Percentiles rank a stretch among this genome's conserved stretches.
Evolutionary conservation across 2,329 filamentous ascomycete species (phyloP).

Genomic region (Arthrobotrys sphaeroides): DNA sequence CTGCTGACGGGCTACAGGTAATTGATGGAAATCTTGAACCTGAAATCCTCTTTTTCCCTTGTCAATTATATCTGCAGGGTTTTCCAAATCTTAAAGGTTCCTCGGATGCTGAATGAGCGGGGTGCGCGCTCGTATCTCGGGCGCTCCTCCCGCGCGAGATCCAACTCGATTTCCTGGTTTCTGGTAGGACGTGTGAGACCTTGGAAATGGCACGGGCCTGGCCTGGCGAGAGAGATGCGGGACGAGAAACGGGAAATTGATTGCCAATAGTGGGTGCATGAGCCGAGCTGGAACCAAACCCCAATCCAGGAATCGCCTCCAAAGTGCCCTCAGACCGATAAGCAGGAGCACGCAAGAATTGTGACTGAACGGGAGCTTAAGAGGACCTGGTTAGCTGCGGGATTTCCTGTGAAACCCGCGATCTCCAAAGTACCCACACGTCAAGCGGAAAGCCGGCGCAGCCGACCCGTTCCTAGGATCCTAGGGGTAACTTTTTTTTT

Average conservation of each 20-base stretch:
- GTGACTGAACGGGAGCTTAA: slow-evolving; percentile 44
- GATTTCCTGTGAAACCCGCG: slow-evolving; percentile 47
- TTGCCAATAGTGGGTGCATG: slow-evolving; percentile 16
- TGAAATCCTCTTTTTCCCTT: not conserved
- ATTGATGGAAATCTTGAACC: slow-evolving; percentile 12
- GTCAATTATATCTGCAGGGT: slow-evolving; percentile 24
- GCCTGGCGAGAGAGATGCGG: slow-evolving; percentile 28
- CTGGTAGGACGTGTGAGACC: slow-evolving; percentile 31
- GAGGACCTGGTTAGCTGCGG: slow-evolving; percentile 51
- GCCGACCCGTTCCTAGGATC: slow-evolving; percentile 46
- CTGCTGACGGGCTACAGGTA: not conserved
- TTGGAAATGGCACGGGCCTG: slow-evolving; percentile 36
- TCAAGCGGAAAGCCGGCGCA: slow-evolving; percentile 52
- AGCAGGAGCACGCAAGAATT: slow-evolving; percentile 54
- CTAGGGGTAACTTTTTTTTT: slow-evolving; percentile 5
- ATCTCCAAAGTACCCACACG: slow-evolving; percentile 43
- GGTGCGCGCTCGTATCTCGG: slow-evolving; percentile 18
- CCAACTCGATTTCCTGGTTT: slow-evolving; percentile 13
- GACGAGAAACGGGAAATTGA: slow-evolving; percentile 39
- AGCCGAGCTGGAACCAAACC: slow-evolving; percentile 28
- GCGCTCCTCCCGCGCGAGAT: slow-evolving; percentile 43
- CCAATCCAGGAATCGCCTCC: slow-evolving; percentile 37
- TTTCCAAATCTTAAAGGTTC: slow-evolving; percentile 4
- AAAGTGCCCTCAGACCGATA: slow-evolving; percentile 18
- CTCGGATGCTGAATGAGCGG: slow-evolving; percentile 11